phyloP scores from a whole-genome alignment of 2,329 filamentous ascomycete species.

The Penicillium nordicum region DNA sequence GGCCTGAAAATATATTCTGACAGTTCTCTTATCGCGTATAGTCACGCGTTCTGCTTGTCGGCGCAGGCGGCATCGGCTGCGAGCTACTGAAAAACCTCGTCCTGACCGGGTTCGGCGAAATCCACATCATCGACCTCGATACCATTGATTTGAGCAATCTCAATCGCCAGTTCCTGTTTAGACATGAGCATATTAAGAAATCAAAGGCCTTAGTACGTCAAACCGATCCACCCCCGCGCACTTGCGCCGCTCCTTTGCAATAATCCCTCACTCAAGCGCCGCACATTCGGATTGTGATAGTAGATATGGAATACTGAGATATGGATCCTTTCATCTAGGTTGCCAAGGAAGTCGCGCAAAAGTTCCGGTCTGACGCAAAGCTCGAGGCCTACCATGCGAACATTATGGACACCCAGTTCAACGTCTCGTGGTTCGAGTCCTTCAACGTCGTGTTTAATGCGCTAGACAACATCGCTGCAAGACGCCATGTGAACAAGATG shows the following conservation, averaged over 20 bases:
- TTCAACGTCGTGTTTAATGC: slow-evolving; percentile 95
- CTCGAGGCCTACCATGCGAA: slow-evolving; percentile 90
- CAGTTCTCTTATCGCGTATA: slow-evolving; percentile 42
- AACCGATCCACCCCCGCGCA: not conserved
- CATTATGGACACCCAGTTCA: slow-evolving; percentile 86
- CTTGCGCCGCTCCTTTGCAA: slow-evolving; percentile 12
- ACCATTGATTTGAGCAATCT: slow-evolving; percentile 98
- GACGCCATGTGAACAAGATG: slow-evolving; percentile 96
- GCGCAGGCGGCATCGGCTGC: slow-evolving; percentile 94
- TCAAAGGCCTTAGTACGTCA: slow-evolving; percentile 78
- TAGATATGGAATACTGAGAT: slow-evolving; percentile 14
- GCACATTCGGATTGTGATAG: not conserved
- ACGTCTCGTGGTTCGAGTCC: slow-evolving; percentile 77
- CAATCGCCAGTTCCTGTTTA: slow-evolving; percentile 95
- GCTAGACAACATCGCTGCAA: slow-evolving; percentile 88
- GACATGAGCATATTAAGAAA: slow-evolving; percentile 96
- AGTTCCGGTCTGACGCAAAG: slow-evolving; percentile 84
- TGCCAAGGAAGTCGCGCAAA: slow-evolving; percentile 84
- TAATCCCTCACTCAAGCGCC: not conserved
- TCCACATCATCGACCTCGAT: slow-evolving; percentile 94
- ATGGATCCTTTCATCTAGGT: slow-evolving; percentile 54
- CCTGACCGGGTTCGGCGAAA: slow-evolving; percentile 84
- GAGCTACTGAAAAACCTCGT: slow-evolving; percentile 96
- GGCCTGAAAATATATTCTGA: slow-evolving; percentile 4
- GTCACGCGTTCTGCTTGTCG: slow-evolving; percentile 88